Base-by-base conservation (phyloP, 176 grass and related monocot species). In the Phoenix roebelenii region DNA sequence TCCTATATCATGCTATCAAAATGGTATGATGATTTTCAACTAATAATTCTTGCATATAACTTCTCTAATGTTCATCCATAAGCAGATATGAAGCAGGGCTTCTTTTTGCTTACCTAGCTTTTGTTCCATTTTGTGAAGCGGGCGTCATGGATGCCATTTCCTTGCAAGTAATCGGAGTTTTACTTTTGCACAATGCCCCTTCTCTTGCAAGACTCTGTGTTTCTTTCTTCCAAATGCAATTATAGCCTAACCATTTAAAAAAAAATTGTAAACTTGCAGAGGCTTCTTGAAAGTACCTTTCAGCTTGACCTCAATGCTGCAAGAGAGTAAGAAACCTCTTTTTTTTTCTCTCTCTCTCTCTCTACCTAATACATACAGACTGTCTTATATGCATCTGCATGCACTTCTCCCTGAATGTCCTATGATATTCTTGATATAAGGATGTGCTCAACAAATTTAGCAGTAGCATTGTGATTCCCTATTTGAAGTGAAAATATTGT, bases 71-170 rank as follows among this genome's bases (percentile, higher is more conserved):
- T 51, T 16, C 15, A 3, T 18, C 28, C 10, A 57, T 70, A 73
- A 75, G 58, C 86, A 96, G 91, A 80, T 96, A 96, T 56, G 86
- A 72, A 77, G 91, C 91, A 29, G 86, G 91, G 65, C 73, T 96
- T 56, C 86, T 96, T 69, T 63, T 96, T 82, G 91, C 86, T 50
- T 96, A 87, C 82, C 82, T 96, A 74, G 61, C 83, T 16, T 96
- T 96, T 85, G 63, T 96, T 72, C 91, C 91, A 4, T 96, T 96
- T 70, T 96, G 86, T 12, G 59, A 96, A 82, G 53, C 80, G 52
- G 83, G 86, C 39, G 69, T 80, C 60, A 81, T 84, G 59, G 84
- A 93, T 75, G 77, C 65, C 57, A 84, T 93, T 51, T 87, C 84
- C 9, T 73, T 93, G 88, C 83, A 87, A 78, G 88, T 93, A 66